Evolutionary conservation across 2,329 filamentous ascomycete species (phyloP), one percentile per base, ranked within the genome.

Genomic region (Orbilia ellipsospora): DNA sequence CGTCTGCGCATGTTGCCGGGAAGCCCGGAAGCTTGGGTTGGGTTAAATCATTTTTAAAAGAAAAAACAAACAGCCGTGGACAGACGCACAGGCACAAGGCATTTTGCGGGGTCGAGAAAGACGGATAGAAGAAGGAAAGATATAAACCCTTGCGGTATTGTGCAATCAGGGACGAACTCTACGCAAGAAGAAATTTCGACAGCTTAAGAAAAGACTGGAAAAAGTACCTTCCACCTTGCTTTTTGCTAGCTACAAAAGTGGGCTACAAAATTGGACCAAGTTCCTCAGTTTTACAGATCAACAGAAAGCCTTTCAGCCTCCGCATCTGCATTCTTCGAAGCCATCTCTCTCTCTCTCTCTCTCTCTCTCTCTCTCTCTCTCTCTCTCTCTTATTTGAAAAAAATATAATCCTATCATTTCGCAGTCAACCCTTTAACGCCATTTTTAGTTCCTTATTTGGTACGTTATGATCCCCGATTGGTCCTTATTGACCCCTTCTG

Each of bases 1-100:
- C 63, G 62, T 52, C 64, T 65, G 64, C 52, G 72, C 64, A 65
- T 69, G 64, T 31, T 72, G 67, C 67, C 72, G 72, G 72, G 72
- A 75, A 75, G 72, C 57, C 65, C 72, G 72, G 72, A 75, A 52
- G 65, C 64, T 64, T 75, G 72, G 70, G 72, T 65, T 75, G 45
- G 54, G 52, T 65, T 59, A 65, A 56, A 60, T 69, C 36, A 26
- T 65, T 75, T 68, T 52, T 75, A 67, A 54, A 68, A 68, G 64
- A 68, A 74, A 68, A 68, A 68, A 74, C 57, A 68, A 75, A 75
- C 65, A 75, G 72, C 72, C 70, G 69, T 74, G 59, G 72, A 44
- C 59, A 61, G 52, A 75, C 72, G 72, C 72, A 69, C 64, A 75
- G 64, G 72, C 64, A 63, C 64, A 60, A 65, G 70, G 64, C 72